Base-by-base conservation (phyloP, 176 grass and related monocot genomes). In the Tillandsia fasciculata region DNA sequence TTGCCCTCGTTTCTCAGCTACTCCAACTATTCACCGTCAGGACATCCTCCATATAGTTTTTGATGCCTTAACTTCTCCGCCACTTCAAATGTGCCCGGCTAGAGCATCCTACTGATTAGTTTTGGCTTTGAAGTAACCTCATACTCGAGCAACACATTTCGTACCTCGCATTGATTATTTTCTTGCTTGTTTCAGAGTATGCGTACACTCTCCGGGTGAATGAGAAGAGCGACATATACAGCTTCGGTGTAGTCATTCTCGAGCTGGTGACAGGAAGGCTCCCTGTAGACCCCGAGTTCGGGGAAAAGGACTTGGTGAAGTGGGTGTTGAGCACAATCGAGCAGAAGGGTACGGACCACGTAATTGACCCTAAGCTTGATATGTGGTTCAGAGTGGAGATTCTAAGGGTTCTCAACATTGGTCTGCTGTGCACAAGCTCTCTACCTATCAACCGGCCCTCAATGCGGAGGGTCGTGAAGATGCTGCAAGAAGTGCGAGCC, bases 211-310 rank as follows among this genome's bases (percentile, higher is more conserved):
- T 96, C 7, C 88, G 77, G 12, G 93, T 96, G 12, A 96, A 81
- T 27, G 93, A 96, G 78, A 97, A 97, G 75, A 92, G 93, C 1
- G 93, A 97, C 79, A 90, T 79, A 10, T 97, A 97, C 59, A 97
- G 93, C 68, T 90, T 92, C 2, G 93, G 93, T 10, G 93, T 97
- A 20, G 93, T 97, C 11, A 86, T 97, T 51, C 81, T 97, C 0
- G 93, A 97, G 75, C 88, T 97, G 0, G 77, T 92, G 18, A 97
- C 86, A 0, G 93, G 93, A 26, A 97, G 85, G 1, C 93, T 76
- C 0, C 83, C 93, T 0, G 79, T 96, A 9, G 88, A 92, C 69
- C 79, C 89, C 0, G 88, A 96, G 76, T 92, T 90, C 2, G 93
- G 93, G 0, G 93, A 96, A 51, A 96, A 92, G 72, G 93, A 96